Conservation (phyloP, 495 filamentous ascomycete species). For the Hyaloscypha finlandica region DNA sequence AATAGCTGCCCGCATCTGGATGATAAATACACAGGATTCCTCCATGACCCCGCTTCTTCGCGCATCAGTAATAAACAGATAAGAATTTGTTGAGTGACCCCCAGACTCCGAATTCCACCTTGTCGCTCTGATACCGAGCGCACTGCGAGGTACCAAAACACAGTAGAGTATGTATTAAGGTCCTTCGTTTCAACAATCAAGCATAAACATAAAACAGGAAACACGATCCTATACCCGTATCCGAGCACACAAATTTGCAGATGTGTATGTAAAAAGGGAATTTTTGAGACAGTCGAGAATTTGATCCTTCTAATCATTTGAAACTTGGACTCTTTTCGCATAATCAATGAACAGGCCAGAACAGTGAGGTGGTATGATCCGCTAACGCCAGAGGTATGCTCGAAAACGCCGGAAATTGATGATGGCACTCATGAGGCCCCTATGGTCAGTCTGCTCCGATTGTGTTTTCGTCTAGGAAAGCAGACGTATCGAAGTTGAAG, state of each 20-base stretch:
- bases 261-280: conserved; percentile 30
- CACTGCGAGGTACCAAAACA: conserved; percentile 24
- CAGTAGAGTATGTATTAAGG: conserved; percentile 30
- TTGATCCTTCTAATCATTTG: conserved; percentile 29
- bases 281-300: conserved; percentile 28
- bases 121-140: conserved; percentile 24
- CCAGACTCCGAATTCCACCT: conserved; percentile 29
- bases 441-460: conserved; percentile 49
- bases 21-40: conserved; percentile 37
- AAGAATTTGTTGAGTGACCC: conserved; percentile 26
- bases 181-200: conserved; percentile 26
- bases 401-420: conserved; percentile 35
- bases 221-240: conserved; percentile 23
- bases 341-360: conserved; percentile 29
- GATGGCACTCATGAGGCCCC: conserved; percentile 17
- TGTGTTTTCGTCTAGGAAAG: conserved; percentile 48
- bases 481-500: conserved; percentile 47
- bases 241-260: conserved; percentile 23
- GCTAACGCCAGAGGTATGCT: conserved; percentile 35
- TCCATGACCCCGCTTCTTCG: conserved; percentile 21
- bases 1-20: conserved; percentile 18
- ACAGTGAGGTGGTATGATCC: conserved; percentile 32
- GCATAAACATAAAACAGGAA: conserved; percentile 33
- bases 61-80: conserved; percentile 29
- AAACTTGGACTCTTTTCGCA: conserved; percentile 32